phyloP scores from a whole-genome alignment of 2,329 filamentous ascomycete genomes.

The Pestalotiopsis sp. region DNA sequence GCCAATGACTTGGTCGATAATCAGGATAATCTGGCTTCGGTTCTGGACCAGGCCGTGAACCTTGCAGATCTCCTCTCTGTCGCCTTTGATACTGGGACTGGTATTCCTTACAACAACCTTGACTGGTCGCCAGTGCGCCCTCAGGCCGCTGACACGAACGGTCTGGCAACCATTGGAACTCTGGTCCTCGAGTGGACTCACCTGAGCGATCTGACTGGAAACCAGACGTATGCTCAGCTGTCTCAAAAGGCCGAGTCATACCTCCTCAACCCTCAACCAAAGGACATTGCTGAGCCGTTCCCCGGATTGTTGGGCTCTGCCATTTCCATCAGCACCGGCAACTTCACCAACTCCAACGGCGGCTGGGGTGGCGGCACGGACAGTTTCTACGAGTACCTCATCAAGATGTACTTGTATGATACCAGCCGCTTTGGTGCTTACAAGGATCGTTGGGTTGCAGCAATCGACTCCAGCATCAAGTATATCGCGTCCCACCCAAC shows the following conservation, averaged over 20 bases:
- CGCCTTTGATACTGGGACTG: constrained; percentile 76
- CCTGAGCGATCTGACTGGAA: constrained; percentile 73
- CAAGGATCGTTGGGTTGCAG: constrained; percentile 73
- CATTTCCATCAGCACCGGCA: constrained; percentile 66
- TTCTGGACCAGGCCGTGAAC: constrained; percentile 68
- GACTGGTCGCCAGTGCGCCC: constrained; percentile 56
- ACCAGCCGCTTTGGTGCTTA: constrained; percentile 63
- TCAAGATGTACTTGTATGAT: constrained; percentile 90
- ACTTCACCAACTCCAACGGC: constrained; percentile 67
- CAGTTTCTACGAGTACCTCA: constrained; percentile 86
- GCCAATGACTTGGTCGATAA: constrained; percentile 50
- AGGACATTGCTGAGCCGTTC: constrained; percentile 65
- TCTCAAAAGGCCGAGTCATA: constrained; percentile 70
- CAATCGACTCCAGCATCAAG: constrained; percentile 74
- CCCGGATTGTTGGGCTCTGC: constrained; percentile 74
- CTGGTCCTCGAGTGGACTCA: constrained; percentile 84
- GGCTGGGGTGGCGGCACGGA: constrained; percentile 80
- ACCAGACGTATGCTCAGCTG: constrained; percentile 67
- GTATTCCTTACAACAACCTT: constrained; percentile 73
- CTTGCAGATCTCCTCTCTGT: constrained; percentile 76
- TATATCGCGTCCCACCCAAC: constrained; percentile 71
- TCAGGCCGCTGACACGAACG: constrained; percentile 61
- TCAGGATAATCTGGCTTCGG: constrained; percentile 50
- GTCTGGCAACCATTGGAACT: constrained; percentile 76
- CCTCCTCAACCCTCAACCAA: constrained; percentile 67